phyloP scores from a whole-genome alignment of 495 filamentous ascomycete genomes.

The Annulohypoxylon nitens region DNA sequence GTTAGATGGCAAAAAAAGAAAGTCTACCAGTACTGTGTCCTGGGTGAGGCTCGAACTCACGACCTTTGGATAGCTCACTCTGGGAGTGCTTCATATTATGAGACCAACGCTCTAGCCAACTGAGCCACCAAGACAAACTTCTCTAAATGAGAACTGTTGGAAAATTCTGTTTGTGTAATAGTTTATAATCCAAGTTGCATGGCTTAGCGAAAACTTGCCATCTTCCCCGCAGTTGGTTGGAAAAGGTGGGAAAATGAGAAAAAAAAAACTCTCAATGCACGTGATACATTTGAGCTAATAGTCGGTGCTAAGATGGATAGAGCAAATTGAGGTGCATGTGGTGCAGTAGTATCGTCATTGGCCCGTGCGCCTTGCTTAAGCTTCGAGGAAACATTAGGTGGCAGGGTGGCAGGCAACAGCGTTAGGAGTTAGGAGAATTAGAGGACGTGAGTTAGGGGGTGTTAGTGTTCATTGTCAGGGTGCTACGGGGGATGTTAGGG shows the following conservation, averaged over 20 bases:
- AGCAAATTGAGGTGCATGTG: slow-evolving; percentile 3
- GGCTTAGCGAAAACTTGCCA: neutral
- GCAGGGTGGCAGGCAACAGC: slow-evolving; percentile 1
- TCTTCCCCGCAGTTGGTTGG: neutral
- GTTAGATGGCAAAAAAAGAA: too few relatives aligned
- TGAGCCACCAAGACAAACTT: slow-evolving; percentile 14
- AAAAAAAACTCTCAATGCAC: slow-evolving; percentile 14
- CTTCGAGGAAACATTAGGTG: neutral
- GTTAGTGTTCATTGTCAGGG: too few relatives aligned
- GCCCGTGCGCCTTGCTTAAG: slow-evolving; percentile 35
- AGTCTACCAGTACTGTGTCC: slow-evolving; percentile 8
- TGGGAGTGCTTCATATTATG: slow-evolving; percentile 19
- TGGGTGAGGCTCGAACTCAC: slow-evolving; percentile 21
- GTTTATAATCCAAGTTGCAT: neutral
- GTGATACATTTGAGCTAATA: slow-evolving; percentile 1
- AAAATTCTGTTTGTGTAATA: neutral
- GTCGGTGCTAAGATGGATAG: slow-evolving; percentile 14
- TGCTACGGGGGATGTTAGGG: neutral
- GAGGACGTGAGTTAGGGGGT: too few relatives aligned
- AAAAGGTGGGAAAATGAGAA: neutral
- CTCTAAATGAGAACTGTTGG: neutral
- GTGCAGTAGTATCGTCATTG: slow-evolving; percentile 44
- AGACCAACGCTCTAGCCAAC: slow-evolving; percentile 21
- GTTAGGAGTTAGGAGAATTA: neutral
- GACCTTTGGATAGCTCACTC: slow-evolving; percentile 23